Evolutionary conservation across 306 rosid species (phyloP), one percentile per base, ranked within the genome.

Genomic region (Dalbergia oliveri): DNA sequence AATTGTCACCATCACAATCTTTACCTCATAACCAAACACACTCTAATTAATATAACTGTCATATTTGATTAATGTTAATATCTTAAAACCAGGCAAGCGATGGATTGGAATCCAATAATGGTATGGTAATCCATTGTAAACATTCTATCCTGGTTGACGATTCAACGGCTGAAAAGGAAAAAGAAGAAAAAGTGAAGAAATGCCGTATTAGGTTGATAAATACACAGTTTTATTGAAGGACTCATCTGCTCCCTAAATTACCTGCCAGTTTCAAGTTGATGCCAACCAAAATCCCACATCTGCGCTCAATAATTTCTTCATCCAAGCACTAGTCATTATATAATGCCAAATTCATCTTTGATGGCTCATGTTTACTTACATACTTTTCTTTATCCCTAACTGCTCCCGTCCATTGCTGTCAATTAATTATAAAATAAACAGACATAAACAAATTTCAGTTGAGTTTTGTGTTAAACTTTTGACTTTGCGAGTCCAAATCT

Each of bases 381-480:
- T 77, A 56, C 14, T 12, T 15, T 79, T 84, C 70, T 9, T 33
- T 0, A 73, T 83, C 56, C 66, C 77, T 73, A 83, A 73, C 87
- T 79, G 68, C 87, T 79, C 87, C 84, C 67, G 0, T 12, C 66
- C 34, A 6, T 43, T 72, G 76, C 58, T 78, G 80, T 66, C 73
- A 67, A 67, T 26, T 31, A 57, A 73, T 72, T 59, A 79, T 79
- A 73, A 79, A 84, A 79, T 79, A 73, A 19, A 26, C 14, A 79
- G 33, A 73, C 37, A 14, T 59, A 43, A 73, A 73, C 77, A 69
- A 59, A 67, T 61, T 66, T 73, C 39, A 80, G 50, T 78, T 66
- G 80, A 77, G 86, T 77, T 78, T 61, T 57, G 61, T 66, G 59
- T 23, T 72, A 16, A 72, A 66, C 84, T 84, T 83, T 84, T 84